Evolutionary conservation across 257 asterid species (phyloP).

Genomic region (Solanum etuberosum): DNA sequence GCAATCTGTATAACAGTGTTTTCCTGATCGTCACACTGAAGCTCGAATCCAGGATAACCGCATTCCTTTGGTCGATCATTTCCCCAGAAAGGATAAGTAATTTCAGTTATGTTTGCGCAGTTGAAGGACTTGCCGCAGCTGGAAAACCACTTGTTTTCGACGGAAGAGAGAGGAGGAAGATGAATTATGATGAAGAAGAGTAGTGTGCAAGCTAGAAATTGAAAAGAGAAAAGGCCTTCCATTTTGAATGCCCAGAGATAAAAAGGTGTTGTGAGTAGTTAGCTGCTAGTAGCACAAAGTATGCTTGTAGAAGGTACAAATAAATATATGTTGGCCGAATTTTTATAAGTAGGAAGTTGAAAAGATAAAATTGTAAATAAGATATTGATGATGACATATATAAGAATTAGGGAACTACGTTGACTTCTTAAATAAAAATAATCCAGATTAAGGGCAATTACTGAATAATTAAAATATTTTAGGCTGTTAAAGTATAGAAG

Average conservation of each 20-base stretch:
- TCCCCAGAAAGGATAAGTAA: conserved; percentile 51
- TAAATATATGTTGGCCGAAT: neutral
- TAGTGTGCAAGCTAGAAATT: neutral
- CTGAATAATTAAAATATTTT: neutral
- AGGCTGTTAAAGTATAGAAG: neutral
- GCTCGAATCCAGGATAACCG: conserved; percentile 45
- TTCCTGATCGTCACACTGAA: conserved; percentile 17
- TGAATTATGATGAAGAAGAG: neutral
- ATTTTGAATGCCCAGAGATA: neutral
- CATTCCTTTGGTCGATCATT: conserved; percentile 35
- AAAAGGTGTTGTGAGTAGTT: neutral
- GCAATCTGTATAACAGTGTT: conserved; percentile 11
- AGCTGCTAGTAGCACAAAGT: neutral
- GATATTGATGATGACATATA: neutral
- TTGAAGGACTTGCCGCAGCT: conserved; percentile 24
- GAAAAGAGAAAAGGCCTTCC: neutral
- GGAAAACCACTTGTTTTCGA: neutral
- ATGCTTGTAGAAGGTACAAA: neutral
- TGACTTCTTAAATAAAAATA: neutral
- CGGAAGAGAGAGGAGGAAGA: neutral
- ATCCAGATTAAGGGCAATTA: neutral
- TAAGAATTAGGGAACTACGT: neutral
- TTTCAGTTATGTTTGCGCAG: conserved; percentile 31
- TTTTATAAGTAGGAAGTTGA: neutral
- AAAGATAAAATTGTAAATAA: neutral